phyloP scores from a whole-genome alignment of 164 flowering plant genomes.

The Piper betle region DNA sequence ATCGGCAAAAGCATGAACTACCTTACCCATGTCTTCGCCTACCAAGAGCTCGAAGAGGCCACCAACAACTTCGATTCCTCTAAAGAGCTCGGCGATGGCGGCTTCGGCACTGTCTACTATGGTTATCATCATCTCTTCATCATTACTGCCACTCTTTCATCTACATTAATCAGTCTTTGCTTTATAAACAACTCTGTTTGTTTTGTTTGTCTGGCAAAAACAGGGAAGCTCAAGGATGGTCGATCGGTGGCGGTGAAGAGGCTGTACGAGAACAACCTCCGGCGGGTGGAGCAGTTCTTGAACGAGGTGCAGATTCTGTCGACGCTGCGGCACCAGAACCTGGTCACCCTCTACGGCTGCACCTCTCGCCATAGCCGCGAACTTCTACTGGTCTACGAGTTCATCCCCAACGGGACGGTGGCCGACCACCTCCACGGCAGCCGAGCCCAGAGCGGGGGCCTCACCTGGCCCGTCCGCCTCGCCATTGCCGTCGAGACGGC shows the following conservation, averaged over 20 bases:
- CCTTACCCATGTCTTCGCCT: constrained; percentile 14
- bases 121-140: constrained; percentile 10
- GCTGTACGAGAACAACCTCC: constrained; percentile 45
- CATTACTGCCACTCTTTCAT: not conserved
- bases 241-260: constrained; percentile 73
- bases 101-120: constrained; percentile 26
- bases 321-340: constrained; percentile 45
- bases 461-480: constrained; percentile 54
- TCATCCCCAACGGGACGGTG: constrained; percentile 56
- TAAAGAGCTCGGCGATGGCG: constrained; percentile 29
- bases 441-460: constrained; percentile 13
- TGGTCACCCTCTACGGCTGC: constrained; percentile 69
- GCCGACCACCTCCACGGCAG: constrained; percentile 69
- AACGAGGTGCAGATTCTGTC: constrained; percentile 66
- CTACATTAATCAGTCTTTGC: too few species aligned
- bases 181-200: not conserved
- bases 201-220: not conserved
- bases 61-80: constrained; percentile 22
- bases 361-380: constrained; percentile 57
- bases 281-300: constrained; percentile 54
- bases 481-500: constrained; percentile 65
- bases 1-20: constrained; percentile 1
- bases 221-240: constrained; percentile 58
- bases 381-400: constrained; percentile 73
- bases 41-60: constrained; percentile 28